Percentiles rank a stretch among this genome's conserved stretches.
phyloP scores from a whole-genome alignment of 208 protist genomes.

The Strigomonas culicis region DNA sequence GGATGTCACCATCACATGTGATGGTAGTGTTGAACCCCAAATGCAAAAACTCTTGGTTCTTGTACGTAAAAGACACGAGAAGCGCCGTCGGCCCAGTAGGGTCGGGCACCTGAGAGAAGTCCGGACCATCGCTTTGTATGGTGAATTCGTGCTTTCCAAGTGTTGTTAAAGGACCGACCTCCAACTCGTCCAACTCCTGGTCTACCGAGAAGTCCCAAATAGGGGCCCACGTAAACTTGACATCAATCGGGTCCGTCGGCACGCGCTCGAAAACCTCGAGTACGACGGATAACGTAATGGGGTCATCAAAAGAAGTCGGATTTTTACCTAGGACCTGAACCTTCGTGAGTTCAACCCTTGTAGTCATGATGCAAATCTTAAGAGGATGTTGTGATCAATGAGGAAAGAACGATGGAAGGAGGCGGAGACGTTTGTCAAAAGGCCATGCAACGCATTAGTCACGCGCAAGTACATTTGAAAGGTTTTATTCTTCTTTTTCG shows the following conservation, averaged over 20 bases:
- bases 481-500: too few relatives aligned
- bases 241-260: conserved; percentile 44
- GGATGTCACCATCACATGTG: conserved; percentile 58
- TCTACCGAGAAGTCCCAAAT: conserved; percentile 84
- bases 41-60: conserved; percentile 66
- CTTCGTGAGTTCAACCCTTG: conserved; percentile 54
- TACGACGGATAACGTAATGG: conserved; percentile 47
- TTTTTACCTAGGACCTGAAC: conserved; percentile 39
- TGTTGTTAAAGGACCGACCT: conserved; percentile 61
- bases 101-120: conserved; percentile 64
- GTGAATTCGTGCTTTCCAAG: conserved; percentile 66
- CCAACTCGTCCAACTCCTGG: conserved; percentile 76
- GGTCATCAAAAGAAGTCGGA: conserved; percentile 39
- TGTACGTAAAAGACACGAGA: conserved; percentile 63
- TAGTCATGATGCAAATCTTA: conserved; percentile 25
- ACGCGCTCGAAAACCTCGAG: conserved; percentile 67
- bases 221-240: conserved; percentile 73
- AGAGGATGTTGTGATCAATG: background rate
- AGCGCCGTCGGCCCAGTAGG: conserved; percentile 78
- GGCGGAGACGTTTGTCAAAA: too few relatives aligned
- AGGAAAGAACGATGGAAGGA: background rate
- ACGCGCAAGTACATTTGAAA: too few relatives aligned
- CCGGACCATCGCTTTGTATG: conserved; percentile 62
- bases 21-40: conserved; percentile 70
- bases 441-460: too few relatives aligned